phyloP scores from a whole-genome alignment of 2,329 filamentous ascomycete species.

The Diaporthe sp. region DNA sequence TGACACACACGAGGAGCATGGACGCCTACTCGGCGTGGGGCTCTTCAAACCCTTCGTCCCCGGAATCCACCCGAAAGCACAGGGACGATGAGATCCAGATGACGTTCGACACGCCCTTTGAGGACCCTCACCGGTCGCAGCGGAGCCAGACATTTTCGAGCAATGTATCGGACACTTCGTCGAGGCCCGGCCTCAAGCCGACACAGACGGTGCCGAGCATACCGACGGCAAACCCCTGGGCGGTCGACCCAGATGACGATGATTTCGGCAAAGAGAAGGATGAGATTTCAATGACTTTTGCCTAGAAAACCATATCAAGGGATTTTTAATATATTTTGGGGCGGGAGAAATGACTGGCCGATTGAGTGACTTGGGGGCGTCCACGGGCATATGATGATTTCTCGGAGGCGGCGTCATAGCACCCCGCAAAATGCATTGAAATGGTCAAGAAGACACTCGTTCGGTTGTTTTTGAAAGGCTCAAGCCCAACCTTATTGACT shows the following conservation, averaged over 20 bases:
- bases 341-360: conserved; percentile 1
- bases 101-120: conserved; percentile 79
- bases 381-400: background rate
- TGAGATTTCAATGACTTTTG: conserved; percentile 87
- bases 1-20: conserved; percentile 64
- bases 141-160: conserved; percentile 42
- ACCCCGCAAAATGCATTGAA: background rate
- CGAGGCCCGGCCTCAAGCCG: conserved; percentile 58
- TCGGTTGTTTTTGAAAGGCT: background rate
- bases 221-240: conserved; percentile 76
- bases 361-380: conserved; percentile 5
- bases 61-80: conserved; percentile 35
- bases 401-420: conserved; percentile 13
- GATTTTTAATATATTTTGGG: background rate
- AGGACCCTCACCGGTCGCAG: conserved; percentile 45
- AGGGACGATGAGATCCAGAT: conserved; percentile 72
- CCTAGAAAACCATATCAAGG: conserved; percentile 49
- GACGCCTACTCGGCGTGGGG: conserved; percentile 48
- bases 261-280: conserved; percentile 81
- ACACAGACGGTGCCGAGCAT: conserved; percentile 66
- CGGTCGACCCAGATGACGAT: conserved; percentile 73
- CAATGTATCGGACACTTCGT: conserved; percentile 43
- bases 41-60: conserved; percentile 22
- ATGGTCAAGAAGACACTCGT: background rate
- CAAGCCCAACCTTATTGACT: background rate